Evolutionary conservation across 2,329 filamentous ascomycete species (phyloP), one percentile per base, ranked within the genome.

Genomic region (Neonectria magnoliae): DNA sequence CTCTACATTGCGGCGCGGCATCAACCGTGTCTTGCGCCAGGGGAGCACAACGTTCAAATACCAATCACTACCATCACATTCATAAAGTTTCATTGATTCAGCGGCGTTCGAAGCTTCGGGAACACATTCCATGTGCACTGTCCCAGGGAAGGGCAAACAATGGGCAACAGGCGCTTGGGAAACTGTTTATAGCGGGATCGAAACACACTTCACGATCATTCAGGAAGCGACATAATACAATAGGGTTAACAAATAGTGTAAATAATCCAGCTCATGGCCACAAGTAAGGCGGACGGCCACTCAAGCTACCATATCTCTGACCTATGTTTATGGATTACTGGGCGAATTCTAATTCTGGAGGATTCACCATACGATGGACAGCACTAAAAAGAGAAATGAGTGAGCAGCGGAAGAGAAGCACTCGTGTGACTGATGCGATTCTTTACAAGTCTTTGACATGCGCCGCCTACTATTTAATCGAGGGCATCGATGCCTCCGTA

Each of bases 11-110:
- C 67, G 66, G 2, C 62, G 65, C 8, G 62, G 67, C 31, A 56
- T 69, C 41, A 69, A 69, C 18, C 54, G 54, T 4, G 10, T 68
- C n/a, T n/a, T 69, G 29, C 67, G 67, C 25, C 44, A 60, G n/a
- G 38, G 38, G 22, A 31, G 55, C 31, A 20, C 59, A 11, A 16
- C 62, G 4, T 64, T 69, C 60, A 66, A 66, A 22, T 69, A 69
- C 38, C 65, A 66, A n/a, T 51, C 52, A 14, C 41, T 68, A 13
- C 66, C 68, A 14, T 60, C 58, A 47, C 20, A 54, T 45, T 53
- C 51, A 16, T 68, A 11, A 61, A 3, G 16, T 63, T 63, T 33
- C n/a, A 22, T 58, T 50, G 2, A 9, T 6, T 42, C 8, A 27
- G 50, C 41, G 50, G 60, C 42, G 55, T 31, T 51, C 22, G 31